Evolutionary conservation across 2,329 filamentous ascomycete genomes (phyloP), one percentile per base, ranked within the genome.

Genomic region (Penicillium capsulatum): DNA sequence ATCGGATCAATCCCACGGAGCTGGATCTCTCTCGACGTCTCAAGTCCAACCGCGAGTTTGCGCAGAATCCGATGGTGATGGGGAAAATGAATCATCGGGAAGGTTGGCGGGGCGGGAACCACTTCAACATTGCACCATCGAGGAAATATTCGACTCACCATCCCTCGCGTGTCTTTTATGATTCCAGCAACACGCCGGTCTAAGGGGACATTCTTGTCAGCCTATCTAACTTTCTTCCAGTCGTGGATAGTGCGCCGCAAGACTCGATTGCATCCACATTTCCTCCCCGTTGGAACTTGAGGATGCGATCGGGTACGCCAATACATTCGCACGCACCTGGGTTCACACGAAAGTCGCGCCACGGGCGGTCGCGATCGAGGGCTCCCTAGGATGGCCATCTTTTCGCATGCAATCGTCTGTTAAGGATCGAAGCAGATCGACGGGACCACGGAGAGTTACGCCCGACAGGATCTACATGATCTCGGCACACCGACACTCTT

Each of bases 291-390:
- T 28, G 26, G 26, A 28, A 14, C 10, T 7, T 28, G 26, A 28
- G 26, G 26, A 28, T 28, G 6, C 10, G 26, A 28, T 28, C 26
- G 6, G 5, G 13, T 7, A 19, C 31, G 8, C 16, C 17, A 33
- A 22, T 9, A 16, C 6, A 31, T 13, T 16, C n/a, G 9, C 4
- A 60, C 59, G 50, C 17, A 63, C 60, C 51, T 57, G 19, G 58
- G 55, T 45, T 63, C 60, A 58, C 60, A 63, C 26, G 52, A 46
- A 16, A 63, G 44, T 34, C 59, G 51, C 20, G 57, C 55, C 36
- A 63, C 38, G 24, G 59, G 48, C 27, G 47, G 44, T 32, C 50
- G 50, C 8, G 53, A 36, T 14, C 14, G 34, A 31, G 32, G 36
- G 28, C 32, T 39, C 17, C 14, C 17, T n/a, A 41, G 31, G 9